Conservation (phyloP, 116 monocot species). For the Papilionanthe hybrid region DNA sequence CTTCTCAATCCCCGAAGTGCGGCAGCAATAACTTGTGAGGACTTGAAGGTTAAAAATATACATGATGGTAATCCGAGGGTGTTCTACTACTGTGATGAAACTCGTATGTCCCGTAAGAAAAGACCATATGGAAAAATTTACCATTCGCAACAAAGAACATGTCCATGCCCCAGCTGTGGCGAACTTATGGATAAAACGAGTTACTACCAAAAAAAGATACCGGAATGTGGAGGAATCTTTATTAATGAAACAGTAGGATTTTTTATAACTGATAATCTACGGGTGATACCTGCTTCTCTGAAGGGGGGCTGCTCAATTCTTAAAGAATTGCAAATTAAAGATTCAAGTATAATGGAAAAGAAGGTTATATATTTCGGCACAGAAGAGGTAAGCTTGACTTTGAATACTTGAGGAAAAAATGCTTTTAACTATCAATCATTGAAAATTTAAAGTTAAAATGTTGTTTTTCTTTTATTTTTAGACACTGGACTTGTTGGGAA, state of each 20-base stretch:
- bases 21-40: background rate
- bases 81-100: background rate
- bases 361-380: background rate
- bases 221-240: background rate
- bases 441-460: background rate
- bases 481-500: background rate
- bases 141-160: background rate
- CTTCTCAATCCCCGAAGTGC: slow-evolving; percentile 15
- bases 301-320: background rate
- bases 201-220: rapidly evolving
- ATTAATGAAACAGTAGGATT: background rate
- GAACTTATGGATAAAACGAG: background rate
- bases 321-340: background rate
- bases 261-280: background rate
- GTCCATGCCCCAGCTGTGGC: slow-evolving; percentile 13
- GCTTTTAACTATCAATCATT: background rate
- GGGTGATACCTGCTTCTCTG: background rate
- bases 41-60: background rate
- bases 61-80: background rate
- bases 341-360: background rate
- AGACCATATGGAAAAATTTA: too few species aligned
- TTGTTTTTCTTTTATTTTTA: background rate
- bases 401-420: background rate
- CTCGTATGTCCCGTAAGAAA: too few species aligned
- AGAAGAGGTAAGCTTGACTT: background rate